Conservation (phyloP, 2,329 filamentous ascomycete genomes). For the Alternaria rosae region DNA sequence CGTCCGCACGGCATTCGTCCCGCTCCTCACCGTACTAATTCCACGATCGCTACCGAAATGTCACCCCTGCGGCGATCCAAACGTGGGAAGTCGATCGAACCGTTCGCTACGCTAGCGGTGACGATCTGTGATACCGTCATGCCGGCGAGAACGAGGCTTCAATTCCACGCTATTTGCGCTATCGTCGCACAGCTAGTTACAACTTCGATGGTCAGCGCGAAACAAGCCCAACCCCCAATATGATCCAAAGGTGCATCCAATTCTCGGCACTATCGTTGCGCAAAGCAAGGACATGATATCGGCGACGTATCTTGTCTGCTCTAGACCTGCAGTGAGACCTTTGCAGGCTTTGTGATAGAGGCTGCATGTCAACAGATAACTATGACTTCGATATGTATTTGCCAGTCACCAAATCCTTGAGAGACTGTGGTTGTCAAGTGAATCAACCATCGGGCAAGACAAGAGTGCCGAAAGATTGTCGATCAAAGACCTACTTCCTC, state of each 20-base stretch:
- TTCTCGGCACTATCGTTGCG: not conserved
- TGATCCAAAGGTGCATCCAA: not conserved
- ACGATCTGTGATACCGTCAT: not conserved
- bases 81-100: not conserved
- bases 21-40: not conserved
- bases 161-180: not conserved
- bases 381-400: not conserved
- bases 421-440: not conserved
- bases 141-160: not conserved
- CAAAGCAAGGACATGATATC: not conserved
- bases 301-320: not conserved
- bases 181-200: not conserved
- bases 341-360: not conserved
- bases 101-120: not conserved
- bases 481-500: not conserved
- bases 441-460: not conserved
- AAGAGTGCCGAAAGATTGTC: fast-evolving
- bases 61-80: not conserved
- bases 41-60: not conserved
- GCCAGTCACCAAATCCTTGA: too few relatives aligned
- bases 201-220: not conserved
- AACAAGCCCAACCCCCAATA: not conserved
- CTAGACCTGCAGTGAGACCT: not conserved
- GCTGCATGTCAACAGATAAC: not conserved
- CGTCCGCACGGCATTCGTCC: not conserved